Conservation (phyloP, 441 rosid genomes). For the Viola pubescens region DNA sequence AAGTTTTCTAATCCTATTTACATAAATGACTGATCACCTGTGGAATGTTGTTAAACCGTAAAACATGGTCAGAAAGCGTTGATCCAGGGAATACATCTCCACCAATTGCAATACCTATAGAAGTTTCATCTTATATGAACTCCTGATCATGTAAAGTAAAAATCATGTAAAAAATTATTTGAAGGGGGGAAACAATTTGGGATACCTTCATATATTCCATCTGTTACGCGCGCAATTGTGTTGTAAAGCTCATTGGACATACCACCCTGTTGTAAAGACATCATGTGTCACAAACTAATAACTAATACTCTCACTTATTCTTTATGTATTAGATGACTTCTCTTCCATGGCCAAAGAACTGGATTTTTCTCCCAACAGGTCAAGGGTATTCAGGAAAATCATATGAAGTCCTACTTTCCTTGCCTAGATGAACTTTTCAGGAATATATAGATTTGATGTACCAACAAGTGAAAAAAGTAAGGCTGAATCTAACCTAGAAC, state of each 20-base stretch:
- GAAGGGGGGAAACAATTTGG: conserved; percentile 9
- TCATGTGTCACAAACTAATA: too few relatives aligned
- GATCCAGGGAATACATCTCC: conserved; percentile 98
- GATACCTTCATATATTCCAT: conserved; percentile 90
- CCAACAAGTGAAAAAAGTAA: too few relatives aligned
- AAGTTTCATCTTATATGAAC: conserved; percentile 12
- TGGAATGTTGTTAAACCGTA: conserved; percentile 92
- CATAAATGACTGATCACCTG: conserved; percentile 35
- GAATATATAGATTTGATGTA: neutral
- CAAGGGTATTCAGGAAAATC: too few relatives aligned
- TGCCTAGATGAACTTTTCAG: neutral
- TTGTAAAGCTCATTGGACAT: conserved; percentile 95
- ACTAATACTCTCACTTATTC: too few relatives aligned
- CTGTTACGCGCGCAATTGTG: conserved; percentile 82
- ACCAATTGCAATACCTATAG: conserved; percentile 85
- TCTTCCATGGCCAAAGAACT: too few relatives aligned
- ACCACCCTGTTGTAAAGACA: conserved; percentile 52
- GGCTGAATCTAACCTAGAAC: too few relatives aligned
- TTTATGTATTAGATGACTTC: too few relatives aligned
- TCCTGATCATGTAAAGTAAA: conserved; percentile 7
- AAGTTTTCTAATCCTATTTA: too few relatives aligned
- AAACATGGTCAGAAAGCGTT: conserved; percentile 81
- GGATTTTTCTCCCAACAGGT: too few relatives aligned
- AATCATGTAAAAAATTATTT: conserved; percentile 6
- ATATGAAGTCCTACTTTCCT: too few relatives aligned